Evolutionary conservation across 208 protist genomes (phyloP), one percentile per base, ranked within the genome.

Genomic region (Wallacemonas sp.): DNA sequence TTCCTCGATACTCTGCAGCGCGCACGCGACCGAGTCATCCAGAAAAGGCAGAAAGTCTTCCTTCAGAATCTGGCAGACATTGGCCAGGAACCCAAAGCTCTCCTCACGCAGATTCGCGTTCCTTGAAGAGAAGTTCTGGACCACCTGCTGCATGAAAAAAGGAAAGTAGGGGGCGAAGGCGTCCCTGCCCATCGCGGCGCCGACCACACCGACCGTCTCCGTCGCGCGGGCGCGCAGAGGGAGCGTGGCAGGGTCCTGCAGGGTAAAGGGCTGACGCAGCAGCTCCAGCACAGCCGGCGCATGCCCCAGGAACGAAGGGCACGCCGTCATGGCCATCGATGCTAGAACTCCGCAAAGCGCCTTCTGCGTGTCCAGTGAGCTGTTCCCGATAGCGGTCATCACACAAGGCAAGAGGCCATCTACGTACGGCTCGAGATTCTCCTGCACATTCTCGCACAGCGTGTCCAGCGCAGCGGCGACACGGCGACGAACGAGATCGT

Each of bases 81-180:
- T 94, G 21, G 81, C 73, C 22, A 90, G 42, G 67, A 96, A 94
- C 21, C 87, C 87, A 64, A 96, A 96, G 58, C 76, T 85, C 58
- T 93, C 74, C 76, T 94, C 91, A 13, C 83, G 86, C 61, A 96
- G 57, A 22, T 73, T 72, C 10, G 85, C 74, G 58, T 78, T 63
- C 33, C 76, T 73, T 9, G 77, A 78, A 24, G 55, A 59, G 36
- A 93, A 63, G 55, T 88, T 89, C 52, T 84, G 71, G 26, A 78
- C 79, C 21, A 92, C 73, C 12, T 62, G 50, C 36, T 85, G 66
- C 76, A 93, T 89, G 30, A 94, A 91, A 48, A 85, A 81, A 0
- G 78, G 63, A 2, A 93, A 71, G 76, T 87, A 85, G 4, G 81
- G 75, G 36, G 72, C 52, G 52, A 94, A 94, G 17, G 70, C 71